These are phyloP conservation scores for Didymosphaeria variabile DNA, from an alignment of 2,329 filamentous ascomycete species.

Conservation along the genomic window DNA sequence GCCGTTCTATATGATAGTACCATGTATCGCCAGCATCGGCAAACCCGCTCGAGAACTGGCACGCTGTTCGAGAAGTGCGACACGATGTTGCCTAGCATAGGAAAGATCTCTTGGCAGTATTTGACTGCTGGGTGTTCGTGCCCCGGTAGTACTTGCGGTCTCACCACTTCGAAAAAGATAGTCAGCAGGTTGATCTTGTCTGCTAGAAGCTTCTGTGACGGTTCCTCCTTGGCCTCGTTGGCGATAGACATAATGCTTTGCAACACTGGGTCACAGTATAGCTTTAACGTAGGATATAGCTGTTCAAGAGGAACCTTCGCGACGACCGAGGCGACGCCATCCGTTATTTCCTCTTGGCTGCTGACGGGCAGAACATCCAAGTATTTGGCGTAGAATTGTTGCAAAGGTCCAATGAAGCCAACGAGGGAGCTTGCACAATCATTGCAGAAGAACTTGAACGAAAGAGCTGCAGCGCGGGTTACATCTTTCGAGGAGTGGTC, in stretches of 20 bases:
- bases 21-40: slow-evolving; percentile 96
- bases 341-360: slow-evolving; percentile 95
- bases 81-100: slow-evolving; percentile 83
- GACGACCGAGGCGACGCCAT: slow-evolving; percentile 92
- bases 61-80: slow-evolving; percentile 86
- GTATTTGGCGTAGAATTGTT: slow-evolving; percentile 90
- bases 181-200: slow-evolving; percentile 94
- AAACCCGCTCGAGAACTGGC: slow-evolving; percentile 92
- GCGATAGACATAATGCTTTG: slow-evolving; percentile 86
- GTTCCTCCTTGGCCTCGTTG: slow-evolving; percentile 82
- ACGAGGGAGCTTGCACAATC: slow-evolving; percentile 91
- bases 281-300: slow-evolving; percentile 84
- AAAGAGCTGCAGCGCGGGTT: slow-evolving; percentile 86
- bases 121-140: slow-evolving; percentile 90
- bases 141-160: slow-evolving; percentile 73
- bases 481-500: slow-evolving; percentile 89
- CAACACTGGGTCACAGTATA: slow-evolving; percentile 92
- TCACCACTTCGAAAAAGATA: slow-evolving; percentile 81
- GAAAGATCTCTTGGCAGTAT: slow-evolving; percentile 95
- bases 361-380: slow-evolving; percentile 83
- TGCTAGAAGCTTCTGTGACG: slow-evolving; percentile 85
- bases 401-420: slow-evolving; percentile 83
- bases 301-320: slow-evolving; percentile 83
- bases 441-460: slow-evolving; percentile 96
- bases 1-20: slow-evolving; percentile 92